Percentiles rank a stretch among this genome's conserved stretches.
These are phyloP conservation scores for Castanopsis chinensis DNA, from an alignment of 306 rosid genomes.

Conservation along the genomic window DNA sequence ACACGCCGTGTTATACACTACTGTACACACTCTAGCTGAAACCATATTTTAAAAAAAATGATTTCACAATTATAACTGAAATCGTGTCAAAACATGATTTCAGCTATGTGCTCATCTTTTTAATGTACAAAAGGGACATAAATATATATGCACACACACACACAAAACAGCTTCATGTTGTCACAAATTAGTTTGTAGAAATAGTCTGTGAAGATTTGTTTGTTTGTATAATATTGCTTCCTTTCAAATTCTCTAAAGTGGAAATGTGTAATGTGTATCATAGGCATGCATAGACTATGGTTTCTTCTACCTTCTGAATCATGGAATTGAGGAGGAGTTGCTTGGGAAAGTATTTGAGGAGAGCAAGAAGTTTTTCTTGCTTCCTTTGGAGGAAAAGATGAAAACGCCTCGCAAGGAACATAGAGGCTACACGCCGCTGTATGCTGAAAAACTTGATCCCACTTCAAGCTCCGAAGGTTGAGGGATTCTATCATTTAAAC, in stretches of 20 bases:
- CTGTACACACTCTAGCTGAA: no score
- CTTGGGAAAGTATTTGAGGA: constrained; percentile 36
- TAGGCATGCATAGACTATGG: constrained; percentile 78
- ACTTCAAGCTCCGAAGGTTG: constrained; percentile 54
- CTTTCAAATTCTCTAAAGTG: neutral
- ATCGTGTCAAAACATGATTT: no score
- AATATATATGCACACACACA: no score
- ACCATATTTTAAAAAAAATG: no score
- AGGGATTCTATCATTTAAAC: neutral
- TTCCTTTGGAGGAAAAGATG: constrained; percentile 56
- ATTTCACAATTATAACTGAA: no score
- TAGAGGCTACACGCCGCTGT: constrained; percentile 77
- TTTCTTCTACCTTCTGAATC: constrained; percentile 84
- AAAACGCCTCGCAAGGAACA: constrained; percentile 50
- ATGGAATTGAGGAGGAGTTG: constrained; percentile 60
- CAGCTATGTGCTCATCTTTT: no score
- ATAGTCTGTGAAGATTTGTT: neutral
- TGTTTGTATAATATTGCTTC: neutral
- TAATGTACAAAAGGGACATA: no score
- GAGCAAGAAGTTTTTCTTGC: constrained; percentile 60
- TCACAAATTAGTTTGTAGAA: neutral
- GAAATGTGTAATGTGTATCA: neutral
- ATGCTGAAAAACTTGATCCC: constrained; percentile 61
- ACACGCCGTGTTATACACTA: no score
- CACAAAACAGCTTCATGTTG: no score